phyloP scores from a whole-genome alignment of 176 grass and related monocot species.

The Echinochloa phyllopogon region DNA sequence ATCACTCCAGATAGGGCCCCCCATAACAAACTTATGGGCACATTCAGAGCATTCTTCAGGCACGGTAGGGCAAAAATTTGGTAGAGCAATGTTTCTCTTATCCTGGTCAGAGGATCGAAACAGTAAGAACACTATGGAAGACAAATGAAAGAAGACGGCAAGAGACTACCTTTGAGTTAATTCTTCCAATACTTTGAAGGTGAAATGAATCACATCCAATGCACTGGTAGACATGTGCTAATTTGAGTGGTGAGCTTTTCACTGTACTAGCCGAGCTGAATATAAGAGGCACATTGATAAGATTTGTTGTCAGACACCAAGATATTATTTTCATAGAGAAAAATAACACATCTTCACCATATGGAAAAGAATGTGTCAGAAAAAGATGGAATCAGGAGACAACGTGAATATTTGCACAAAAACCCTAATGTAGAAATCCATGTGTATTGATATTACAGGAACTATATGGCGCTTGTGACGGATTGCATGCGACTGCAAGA shows the following conservation, averaged over 20 bases:
- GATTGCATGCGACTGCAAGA: constrained; percentile 79
- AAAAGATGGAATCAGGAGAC: constrained; percentile 36
- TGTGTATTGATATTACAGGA: constrained; percentile 80
- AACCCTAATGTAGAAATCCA: constrained; percentile 97
- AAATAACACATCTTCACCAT: not conserved
- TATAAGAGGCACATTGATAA: constrained; percentile 31
- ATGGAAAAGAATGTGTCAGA: constrained; percentile 6
- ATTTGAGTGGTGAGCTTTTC: constrained; percentile 80
- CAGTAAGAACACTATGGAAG: constrained; percentile 29
- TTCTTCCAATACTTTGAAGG: constrained; percentile 75
- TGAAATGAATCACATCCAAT: constrained; percentile 85
- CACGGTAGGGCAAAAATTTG: constrained; percentile 65
- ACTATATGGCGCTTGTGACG: constrained; percentile 88
- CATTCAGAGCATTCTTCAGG: constrained; percentile 76
- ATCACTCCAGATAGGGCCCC: constrained; percentile 86
- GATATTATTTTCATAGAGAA: constrained; percentile 4
- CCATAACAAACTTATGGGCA: constrained; percentile 81
- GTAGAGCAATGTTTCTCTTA: constrained; percentile 63
- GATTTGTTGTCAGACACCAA: constrained; percentile 12
- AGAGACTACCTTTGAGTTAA: constrained; percentile 60
- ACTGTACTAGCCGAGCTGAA: constrained; percentile 78
- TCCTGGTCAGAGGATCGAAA: constrained; percentile 43
- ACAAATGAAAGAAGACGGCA: constrained; percentile 8
- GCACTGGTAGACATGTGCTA: constrained; percentile 87
- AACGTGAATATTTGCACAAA: constrained; percentile 91